Evolutionary conservation across 768 basidiomycete genomes (phyloP).

Genomic region (Austroboletus festivus): DNA sequence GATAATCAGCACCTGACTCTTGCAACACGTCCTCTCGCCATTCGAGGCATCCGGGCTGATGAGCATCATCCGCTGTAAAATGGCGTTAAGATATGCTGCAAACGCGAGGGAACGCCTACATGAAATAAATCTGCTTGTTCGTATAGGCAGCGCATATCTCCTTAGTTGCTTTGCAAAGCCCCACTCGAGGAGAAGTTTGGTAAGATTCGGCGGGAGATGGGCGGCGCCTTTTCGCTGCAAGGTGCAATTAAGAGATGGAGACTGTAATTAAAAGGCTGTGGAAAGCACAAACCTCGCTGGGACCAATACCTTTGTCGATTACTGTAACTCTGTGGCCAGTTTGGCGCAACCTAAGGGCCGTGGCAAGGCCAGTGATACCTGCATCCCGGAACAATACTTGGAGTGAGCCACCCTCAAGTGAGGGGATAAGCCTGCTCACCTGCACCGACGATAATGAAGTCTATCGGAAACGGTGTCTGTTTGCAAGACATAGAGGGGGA

Average conservation of each 20-base stretch:
- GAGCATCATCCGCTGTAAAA: slow-evolving; percentile 41
- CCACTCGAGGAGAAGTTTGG: slow-evolving; percentile 55
- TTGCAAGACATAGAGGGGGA: slow-evolving; percentile 17
- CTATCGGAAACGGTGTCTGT: slow-evolving; percentile 26
- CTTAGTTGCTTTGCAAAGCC: slow-evolving; percentile 45
- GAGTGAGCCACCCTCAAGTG: no score
- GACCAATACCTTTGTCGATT: slow-evolving; percentile 49
- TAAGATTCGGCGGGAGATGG: slow-evolving; percentile 59
- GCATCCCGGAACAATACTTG: no score
- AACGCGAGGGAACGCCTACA: slow-evolving; percentile 9
- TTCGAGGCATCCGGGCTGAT: slow-evolving; percentile 43
- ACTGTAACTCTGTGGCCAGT: slow-evolving; percentile 61
- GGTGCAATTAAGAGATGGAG: background rate
- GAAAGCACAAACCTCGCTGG: slow-evolving; percentile 33
- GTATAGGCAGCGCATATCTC: slow-evolving; percentile 30
- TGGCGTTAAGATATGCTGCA: background rate
- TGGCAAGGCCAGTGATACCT: slow-evolving; percentile 54
- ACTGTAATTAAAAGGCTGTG: background rate
- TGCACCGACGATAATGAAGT: slow-evolving; percentile 33
- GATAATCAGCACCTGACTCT: slow-evolving; percentile 53
- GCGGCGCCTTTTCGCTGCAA: slow-evolving; percentile 39
- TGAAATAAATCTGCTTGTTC: slow-evolving; percentile 25
- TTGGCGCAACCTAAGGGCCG: slow-evolving; percentile 53
- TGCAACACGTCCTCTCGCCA: slow-evolving; percentile 49
- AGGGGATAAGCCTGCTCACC: slow-evolving; percentile 12